Conservation (phyloP, 1,284 basidiomycete species). For the Farysia itapuensis region DNA sequence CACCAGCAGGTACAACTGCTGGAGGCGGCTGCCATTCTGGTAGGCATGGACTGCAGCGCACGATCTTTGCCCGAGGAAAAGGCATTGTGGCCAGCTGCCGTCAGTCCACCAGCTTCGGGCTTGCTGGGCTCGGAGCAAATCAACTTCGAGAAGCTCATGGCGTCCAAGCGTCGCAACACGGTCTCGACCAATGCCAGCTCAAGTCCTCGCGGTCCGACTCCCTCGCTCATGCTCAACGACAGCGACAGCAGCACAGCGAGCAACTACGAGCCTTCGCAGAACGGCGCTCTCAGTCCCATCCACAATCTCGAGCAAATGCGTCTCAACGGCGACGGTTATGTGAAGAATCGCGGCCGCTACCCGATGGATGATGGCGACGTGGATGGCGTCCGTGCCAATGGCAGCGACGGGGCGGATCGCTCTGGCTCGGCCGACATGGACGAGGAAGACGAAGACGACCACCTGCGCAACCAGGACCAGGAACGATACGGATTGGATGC, state of each 20-base stretch:
- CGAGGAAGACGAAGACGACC: conserved; percentile 55
- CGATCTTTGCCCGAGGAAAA: conserved; percentile 85
- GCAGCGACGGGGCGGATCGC: conserved; percentile 29
- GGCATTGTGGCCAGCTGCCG: conserved; percentile 68
- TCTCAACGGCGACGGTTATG: conserved; percentile 3
- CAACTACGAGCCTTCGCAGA: conserved; percentile 33
- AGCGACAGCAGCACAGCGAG: conserved; percentile 35
- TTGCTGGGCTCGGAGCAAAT: conserved; percentile 61
- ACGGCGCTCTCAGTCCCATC: conserved; percentile 35
- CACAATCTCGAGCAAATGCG: conserved; percentile 34
- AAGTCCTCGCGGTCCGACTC: conserved; percentile 30
- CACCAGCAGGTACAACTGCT: conserved; percentile 97
- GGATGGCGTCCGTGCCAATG: conserved; percentile 16
- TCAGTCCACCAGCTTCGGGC: conserved; percentile 63
- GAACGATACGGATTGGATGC: conserved; percentile 54
- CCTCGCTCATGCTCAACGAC: conserved; percentile 30
- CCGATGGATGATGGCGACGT: conserved; percentile 31
- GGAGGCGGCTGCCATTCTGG: conserved; percentile 91
- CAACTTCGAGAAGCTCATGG: conserved; percentile 60
- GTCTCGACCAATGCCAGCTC: conserved; percentile 26
- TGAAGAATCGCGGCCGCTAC: conserved; percentile 11
- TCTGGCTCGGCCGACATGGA: conserved; percentile 44
- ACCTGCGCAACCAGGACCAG: conserved; percentile 26
- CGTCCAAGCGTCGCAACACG: conserved; percentile 41
- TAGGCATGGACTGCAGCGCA: conserved; percentile 67